Evolutionary conservation across 192 early-diverging fungal species (phyloP).

Genomic region (Linnemannia hyalina): DNA sequence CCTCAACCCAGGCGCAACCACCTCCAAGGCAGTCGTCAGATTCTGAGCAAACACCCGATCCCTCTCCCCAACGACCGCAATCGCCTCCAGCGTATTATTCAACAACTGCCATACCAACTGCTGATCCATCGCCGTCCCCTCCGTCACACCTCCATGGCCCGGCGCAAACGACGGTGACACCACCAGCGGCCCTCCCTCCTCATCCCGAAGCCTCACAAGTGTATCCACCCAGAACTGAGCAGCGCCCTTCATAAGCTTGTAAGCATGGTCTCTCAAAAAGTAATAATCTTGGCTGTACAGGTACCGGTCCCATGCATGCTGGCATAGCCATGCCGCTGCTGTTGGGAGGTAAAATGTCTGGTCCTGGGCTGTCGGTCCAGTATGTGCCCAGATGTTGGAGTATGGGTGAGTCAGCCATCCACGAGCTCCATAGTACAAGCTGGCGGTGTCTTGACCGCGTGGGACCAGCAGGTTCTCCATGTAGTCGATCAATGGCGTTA

Average conservation of each 20-base stretch:
- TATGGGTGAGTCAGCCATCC: conserved; percentile 46
- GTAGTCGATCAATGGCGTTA: conserved; percentile 50
- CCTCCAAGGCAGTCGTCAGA: conserved; percentile 12
- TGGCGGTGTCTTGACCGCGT: conserved; percentile 50
- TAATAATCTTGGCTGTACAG: conserved; percentile 41
- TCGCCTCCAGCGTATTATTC: conserved; percentile 41
- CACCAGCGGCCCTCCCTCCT: not conserved
- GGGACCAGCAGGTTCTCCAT: conserved; percentile 44
- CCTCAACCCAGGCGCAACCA: conserved; percentile 30
- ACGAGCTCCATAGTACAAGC: conserved; percentile 33
- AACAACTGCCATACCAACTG: conserved; percentile 49
- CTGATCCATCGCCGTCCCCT: conserved; percentile 46
- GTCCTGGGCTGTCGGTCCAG: conserved; percentile 33
- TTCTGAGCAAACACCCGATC: conserved; percentile 46
- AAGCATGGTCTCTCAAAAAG: conserved; percentile 42
- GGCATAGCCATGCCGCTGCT: conserved; percentile 49
- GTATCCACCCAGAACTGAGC: conserved; percentile 52
- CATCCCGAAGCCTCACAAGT: not conserved
- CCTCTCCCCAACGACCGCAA: conserved; percentile 25
- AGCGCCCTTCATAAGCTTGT: conserved; percentile 52
- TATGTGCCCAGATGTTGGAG: conserved; percentile 56
- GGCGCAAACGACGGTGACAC: conserved; percentile 44
- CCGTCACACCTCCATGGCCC: conserved; percentile 40
- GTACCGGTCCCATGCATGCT: conserved; percentile 50
- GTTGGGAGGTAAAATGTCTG: conserved; percentile 49